Evolutionary conservation across 352 stramenopile species (phyloP).

Genomic region (Globisporangium apiculatum): DNA sequence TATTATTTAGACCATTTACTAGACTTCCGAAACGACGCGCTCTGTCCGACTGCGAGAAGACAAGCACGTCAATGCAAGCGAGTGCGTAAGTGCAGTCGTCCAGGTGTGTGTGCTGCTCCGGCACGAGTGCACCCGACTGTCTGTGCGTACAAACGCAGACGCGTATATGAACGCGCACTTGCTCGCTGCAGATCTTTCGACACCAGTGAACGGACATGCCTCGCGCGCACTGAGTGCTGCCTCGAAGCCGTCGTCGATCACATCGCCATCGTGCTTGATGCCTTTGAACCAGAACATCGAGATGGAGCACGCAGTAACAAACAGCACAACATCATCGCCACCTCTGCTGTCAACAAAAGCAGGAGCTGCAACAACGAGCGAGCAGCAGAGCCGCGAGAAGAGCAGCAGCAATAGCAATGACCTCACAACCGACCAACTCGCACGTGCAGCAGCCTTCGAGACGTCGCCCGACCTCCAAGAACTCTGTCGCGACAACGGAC

Average conservation of each 20-base stretch:
- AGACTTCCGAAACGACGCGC: too few species aligned
- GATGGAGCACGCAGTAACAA: background rate
- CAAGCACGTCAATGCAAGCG: too few species aligned
- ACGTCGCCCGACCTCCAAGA: conserved; percentile 43
- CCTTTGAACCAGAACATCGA: too few species aligned
- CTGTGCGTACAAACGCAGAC: too few species aligned
- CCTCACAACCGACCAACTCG: conserved; percentile 23
- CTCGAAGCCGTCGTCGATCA: background rate
- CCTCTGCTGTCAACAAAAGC: background rate
- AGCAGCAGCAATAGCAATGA: conserved; percentile 4
- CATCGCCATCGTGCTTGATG: background rate
- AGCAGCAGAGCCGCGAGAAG: conserved; percentile 2
- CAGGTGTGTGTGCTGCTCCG: too few species aligned
- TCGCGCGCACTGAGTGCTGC: background rate
- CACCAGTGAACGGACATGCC: background rate
- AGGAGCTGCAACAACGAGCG: background rate
- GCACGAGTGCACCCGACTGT: too few species aligned
- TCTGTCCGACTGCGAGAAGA: too few species aligned
- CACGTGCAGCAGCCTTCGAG: conserved; percentile 33
- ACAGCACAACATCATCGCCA: background rate
- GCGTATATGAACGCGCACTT: background rate
- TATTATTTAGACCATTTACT: too few species aligned
- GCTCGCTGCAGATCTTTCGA: background rate
- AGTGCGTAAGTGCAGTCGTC: too few species aligned
- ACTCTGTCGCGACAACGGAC: conserved; percentile 58